These are phyloP conservation scores for Vigna unguiculata DNA, from an alignment of 306 rosid genomes.

Conservation along the genomic window DNA sequence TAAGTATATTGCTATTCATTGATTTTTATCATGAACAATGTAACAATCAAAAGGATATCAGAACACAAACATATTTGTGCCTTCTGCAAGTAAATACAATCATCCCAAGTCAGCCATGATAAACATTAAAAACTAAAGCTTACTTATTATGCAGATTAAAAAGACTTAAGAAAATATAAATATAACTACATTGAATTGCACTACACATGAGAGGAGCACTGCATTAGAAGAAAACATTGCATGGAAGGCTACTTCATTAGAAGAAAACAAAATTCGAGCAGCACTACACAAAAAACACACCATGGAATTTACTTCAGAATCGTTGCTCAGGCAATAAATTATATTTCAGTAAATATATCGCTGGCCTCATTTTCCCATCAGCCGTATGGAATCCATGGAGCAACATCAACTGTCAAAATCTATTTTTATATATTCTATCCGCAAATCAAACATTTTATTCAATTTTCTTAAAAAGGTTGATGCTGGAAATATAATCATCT, in stretches of 20 bases:
- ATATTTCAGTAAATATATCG: background rate
- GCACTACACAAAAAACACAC: background rate
- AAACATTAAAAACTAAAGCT: background rate
- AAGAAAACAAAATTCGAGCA: background rate
- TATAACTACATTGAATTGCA: background rate
- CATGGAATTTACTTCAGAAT: background rate
- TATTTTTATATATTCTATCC: background rate
- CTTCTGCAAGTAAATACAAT: background rate
- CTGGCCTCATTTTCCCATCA: background rate
- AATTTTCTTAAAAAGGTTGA: background rate
- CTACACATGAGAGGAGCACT: too few relatives aligned
- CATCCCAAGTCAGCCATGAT: conserved; percentile 15
- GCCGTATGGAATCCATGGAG: background rate
- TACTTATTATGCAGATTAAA: background rate
- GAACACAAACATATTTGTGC: background rate
- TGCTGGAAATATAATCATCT: conserved; percentile 20
- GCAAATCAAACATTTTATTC: background rate
- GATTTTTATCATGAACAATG: too few relatives aligned
- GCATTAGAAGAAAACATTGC: too few relatives aligned
- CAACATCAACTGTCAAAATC: conserved; percentile 1
- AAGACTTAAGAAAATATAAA: background rate
- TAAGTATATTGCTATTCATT: too few relatives aligned
- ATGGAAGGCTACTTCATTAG: background rate
- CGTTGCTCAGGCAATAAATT: background rate
- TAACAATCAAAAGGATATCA: too few relatives aligned